phyloP scores from a whole-genome alignment of 2,329 filamentous ascomycete genomes.

The Stagonosporopsis vannaccii region DNA sequence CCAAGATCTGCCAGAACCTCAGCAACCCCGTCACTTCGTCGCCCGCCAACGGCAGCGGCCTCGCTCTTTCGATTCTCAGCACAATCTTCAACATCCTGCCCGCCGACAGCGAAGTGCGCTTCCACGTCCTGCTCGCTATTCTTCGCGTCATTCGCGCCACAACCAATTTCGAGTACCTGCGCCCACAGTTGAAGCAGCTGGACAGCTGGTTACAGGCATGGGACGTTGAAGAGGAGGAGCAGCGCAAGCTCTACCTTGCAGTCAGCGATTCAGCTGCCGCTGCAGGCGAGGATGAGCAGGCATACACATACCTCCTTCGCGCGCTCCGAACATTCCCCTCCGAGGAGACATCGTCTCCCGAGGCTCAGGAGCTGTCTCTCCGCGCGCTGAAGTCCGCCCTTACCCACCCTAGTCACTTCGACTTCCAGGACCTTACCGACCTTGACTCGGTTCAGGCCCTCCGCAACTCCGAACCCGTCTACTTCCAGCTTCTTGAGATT shows the following conservation, averaged over 20 bases:
- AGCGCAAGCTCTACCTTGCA: constrained; percentile 83
- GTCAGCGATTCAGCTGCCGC: constrained; percentile 83
- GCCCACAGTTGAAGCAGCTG: constrained; percentile 82
- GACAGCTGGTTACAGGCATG: constrained; percentile 83
- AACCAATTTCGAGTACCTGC: constrained; percentile 77
- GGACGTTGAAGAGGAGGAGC: constrained; percentile 81
- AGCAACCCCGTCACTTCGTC: constrained; percentile 82
- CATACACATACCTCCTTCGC: constrained; percentile 74
- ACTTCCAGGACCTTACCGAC: constrained; percentile 75
- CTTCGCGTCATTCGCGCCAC: constrained; percentile 79
- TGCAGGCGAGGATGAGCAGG: constrained; percentile 77
- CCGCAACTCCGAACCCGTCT: constrained; percentile 80
- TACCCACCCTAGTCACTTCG: constrained; percentile 70
- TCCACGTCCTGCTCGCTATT: constrained; percentile 89
- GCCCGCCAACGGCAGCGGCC: constrained; percentile 80
- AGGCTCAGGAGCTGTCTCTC: constrained; percentile 66
- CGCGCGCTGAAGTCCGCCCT: constrained; percentile 73
- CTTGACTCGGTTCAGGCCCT: constrained; percentile 85
- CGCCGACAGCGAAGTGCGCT: constrained; percentile 75
- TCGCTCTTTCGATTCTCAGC: constrained; percentile 89
- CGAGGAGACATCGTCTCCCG: constrained; percentile 61
- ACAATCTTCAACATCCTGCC: constrained; percentile 96
- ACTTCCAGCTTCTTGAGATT: constrained; percentile 92
- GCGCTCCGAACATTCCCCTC: constrained; percentile 79
- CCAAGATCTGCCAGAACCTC: constrained; percentile 87